phyloP scores from a whole-genome alignment of 2,329 filamentous ascomycete species.

The Xylaria sp. region DNA sequence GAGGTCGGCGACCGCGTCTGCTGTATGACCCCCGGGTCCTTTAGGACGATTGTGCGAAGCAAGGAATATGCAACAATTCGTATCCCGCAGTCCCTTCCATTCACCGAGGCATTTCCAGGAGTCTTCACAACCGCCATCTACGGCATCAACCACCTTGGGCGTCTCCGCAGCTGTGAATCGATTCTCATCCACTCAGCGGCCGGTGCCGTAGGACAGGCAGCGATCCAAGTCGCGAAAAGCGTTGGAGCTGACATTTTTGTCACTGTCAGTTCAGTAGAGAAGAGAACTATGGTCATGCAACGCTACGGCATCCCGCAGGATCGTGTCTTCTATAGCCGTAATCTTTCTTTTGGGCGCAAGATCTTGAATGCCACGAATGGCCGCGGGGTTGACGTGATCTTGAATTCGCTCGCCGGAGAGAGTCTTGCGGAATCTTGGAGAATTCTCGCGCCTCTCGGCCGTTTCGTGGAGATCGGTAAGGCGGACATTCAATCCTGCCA shows the following conservation, averaged over 20 bases:
- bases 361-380: conserved; percentile 22
- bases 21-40: not conserved
- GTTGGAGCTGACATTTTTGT: conserved; percentile 8
- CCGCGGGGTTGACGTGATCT: conserved; percentile 33
- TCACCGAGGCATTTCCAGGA: not conserved
- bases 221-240: conserved; percentile 8
- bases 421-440: conserved; percentile 25
- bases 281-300: conserved; percentile 17
- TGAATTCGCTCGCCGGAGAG: conserved; percentile 34
- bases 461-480: conserved; percentile 21
- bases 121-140: not conserved
- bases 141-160: conserved; percentile 3
- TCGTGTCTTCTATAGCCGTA: conserved; percentile 32
- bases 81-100: not conserved
- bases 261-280: conserved; percentile 26
- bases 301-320: conserved; percentile 20
- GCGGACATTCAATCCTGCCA: not conserved
- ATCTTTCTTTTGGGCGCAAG: conserved; percentile 21
- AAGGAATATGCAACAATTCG: not conserved
- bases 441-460: conserved; percentile 16
- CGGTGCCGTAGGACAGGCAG: conserved; percentile 14
- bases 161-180: conserved; percentile 3
- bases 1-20: conserved; percentile 26
- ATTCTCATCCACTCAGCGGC: conserved; percentile 16
- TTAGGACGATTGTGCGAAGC: not conserved